Conservation (phyloP, 306 rosid species). For the Carpinus viminea region DNA sequence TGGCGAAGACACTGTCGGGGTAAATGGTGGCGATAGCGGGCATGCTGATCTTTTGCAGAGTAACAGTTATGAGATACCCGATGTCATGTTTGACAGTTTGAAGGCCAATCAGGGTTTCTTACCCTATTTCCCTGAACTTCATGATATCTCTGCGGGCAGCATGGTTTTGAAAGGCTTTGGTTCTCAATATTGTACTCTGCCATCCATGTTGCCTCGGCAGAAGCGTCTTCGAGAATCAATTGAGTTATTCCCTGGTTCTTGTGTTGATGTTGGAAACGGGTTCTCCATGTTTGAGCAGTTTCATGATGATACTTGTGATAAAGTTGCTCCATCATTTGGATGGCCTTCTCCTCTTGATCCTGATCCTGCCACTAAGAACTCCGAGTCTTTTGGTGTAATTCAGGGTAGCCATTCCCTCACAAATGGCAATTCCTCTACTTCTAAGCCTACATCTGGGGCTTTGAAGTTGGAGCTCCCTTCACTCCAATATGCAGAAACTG, state of each 20-base stretch:
- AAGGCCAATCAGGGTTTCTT: conserved; percentile 53
- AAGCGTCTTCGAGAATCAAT: conserved; percentile 69
- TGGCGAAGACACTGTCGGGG: conserved; percentile 47
- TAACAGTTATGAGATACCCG: conserved; percentile 58
- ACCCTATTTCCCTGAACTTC: conserved; percentile 53
- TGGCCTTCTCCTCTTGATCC: conserved; percentile 53
- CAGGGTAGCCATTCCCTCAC: conserved; percentile 82
- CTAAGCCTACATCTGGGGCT: conserved; percentile 66
- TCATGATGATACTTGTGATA: conserved; percentile 44
- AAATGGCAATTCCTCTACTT: conserved; percentile 94
- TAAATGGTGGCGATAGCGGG: conserved; percentile 43
- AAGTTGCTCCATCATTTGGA: conserved; percentile 52
- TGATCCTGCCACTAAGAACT: conserved; percentile 48
- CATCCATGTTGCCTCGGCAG: conserved; percentile 53
- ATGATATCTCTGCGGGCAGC: conserved; percentile 47
- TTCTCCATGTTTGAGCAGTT: conserved; percentile 48
- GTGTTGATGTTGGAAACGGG: conserved; percentile 42
- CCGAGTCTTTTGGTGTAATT: conserved; percentile 41
- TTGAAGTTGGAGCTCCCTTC: conserved; percentile 99
- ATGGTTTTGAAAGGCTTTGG: conserved; percentile 58
- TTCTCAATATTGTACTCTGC: conserved; percentile 58
- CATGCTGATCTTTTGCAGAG: conserved; percentile 48
- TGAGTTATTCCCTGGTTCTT: conserved; percentile 48
- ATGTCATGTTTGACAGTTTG: conserved; percentile 55
- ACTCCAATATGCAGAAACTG: conserved; percentile 96